These are phyloP conservation scores for Diospyros lotus DNA, from an alignment of 148 eudicot genomes.

Conservation along the genomic window DNA sequence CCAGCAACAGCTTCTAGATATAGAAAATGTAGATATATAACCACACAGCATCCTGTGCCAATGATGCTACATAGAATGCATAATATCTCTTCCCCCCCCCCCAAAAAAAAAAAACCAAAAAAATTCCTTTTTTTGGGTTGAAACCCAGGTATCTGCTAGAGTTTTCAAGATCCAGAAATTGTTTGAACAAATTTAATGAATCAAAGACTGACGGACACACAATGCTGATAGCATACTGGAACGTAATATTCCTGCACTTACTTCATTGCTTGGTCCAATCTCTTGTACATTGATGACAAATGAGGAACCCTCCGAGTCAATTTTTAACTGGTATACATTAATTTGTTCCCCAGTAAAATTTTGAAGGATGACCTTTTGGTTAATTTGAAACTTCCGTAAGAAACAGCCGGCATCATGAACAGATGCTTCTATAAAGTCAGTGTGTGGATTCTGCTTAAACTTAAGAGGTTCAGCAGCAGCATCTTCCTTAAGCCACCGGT, in stretches of 20 bases:
- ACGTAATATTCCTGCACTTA: slow-evolving; percentile 29
- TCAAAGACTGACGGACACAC: not conserved
- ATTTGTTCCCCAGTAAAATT: slow-evolving; percentile 27
- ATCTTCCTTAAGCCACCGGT: slow-evolving; percentile 84
- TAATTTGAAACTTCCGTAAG: slow-evolving; percentile 39
- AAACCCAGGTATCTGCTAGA: not conserved
- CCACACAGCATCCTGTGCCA: not conserved
- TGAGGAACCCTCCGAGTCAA: slow-evolving; percentile 39
- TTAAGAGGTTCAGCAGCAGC: slow-evolving; percentile 43
- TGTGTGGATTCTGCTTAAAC: slow-evolving; percentile 31
- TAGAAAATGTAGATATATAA: not conserved
- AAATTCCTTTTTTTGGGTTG: not conserved
- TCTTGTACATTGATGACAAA: slow-evolving; percentile 58
- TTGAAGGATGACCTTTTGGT: slow-evolving; percentile 36
- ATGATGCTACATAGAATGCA: not conserved
- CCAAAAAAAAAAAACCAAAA: not conserved
- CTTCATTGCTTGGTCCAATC: slow-evolving; percentile 52
- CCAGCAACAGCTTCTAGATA: not conserved
- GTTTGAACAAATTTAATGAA: not conserved
- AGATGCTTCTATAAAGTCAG: slow-evolving; percentile 58
- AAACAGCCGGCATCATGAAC: slow-evolving; percentile 50
- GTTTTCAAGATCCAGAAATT: not conserved
- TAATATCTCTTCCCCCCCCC: not conserved
- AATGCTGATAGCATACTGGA: not conserved
- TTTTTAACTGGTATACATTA: slow-evolving; percentile 36